These are phyloP conservation scores for Nymphaea thermarum DNA, from an alignment of 164 flowering plant species.

Conservation along the genomic window DNA sequence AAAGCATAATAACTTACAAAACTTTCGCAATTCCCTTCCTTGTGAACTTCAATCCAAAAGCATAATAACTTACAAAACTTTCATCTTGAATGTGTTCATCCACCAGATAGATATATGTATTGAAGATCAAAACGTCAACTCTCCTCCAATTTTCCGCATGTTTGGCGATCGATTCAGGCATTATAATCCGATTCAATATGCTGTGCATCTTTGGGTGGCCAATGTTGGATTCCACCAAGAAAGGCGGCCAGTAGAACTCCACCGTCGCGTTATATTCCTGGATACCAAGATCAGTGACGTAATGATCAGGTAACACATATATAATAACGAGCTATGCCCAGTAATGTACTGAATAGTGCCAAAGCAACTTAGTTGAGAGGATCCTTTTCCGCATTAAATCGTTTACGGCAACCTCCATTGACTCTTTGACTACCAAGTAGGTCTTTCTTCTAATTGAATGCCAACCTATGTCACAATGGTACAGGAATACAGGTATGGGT, in stretches of 20 bases:
- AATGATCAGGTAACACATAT: too few species aligned
- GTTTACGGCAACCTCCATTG: too few species aligned
- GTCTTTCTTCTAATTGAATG: too few species aligned
- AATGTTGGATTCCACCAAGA: slow-evolving; percentile 86
- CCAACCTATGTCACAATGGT: too few species aligned
- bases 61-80: slow-evolving; percentile 60
- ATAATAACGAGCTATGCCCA: too few species aligned
- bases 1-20: slow-evolving; percentile 37
- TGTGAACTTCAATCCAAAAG: too few species aligned
- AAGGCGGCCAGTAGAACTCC: slow-evolving; percentile 98
- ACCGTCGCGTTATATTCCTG: slow-evolving; percentile 87
- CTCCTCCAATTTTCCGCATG: slow-evolving; percentile 75
- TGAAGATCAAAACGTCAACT: slow-evolving; percentile 75
- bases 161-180: slow-evolving; percentile 73
- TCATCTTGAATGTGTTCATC: slow-evolving; percentile 88
- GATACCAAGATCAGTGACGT: neutral
- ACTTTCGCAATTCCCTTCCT: slow-evolving; percentile 31
- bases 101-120: slow-evolving; percentile 97
- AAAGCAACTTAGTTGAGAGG: too few species aligned
- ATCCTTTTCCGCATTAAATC: too few species aligned
- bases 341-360: too few species aligned
- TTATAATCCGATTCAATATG: slow-evolving; percentile 72
- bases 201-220: slow-evolving; percentile 90
- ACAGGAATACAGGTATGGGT: too few species aligned
- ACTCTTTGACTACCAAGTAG: too few species aligned